Evolutionary conservation across 805 yeast species (phyloP).

Genomic region (Saccharomycopsis fibuligera): DNA sequence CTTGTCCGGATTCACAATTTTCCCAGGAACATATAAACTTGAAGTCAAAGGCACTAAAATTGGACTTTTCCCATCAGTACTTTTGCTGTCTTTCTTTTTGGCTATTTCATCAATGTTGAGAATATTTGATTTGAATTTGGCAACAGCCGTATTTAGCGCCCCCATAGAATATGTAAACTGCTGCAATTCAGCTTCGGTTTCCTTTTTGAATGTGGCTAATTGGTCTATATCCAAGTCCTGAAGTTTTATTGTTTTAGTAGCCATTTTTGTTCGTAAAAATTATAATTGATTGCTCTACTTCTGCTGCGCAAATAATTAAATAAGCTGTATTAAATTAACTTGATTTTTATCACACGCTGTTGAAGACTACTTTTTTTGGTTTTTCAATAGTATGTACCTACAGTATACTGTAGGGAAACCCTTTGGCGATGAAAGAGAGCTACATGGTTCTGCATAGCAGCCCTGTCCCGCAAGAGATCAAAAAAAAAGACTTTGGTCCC

Average conservation of each 20-base stretch:
- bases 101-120: slow-evolving; percentile 56
- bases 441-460: no score
- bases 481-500: no score
- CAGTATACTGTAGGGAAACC: no score
- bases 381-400: no score
- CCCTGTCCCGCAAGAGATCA: no score
- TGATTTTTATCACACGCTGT: no score
- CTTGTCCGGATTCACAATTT: slow-evolving; percentile 51
- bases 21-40: slow-evolving; percentile 86
- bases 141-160: slow-evolving; percentile 77
- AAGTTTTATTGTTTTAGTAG: slow-evolving; percentile 30
- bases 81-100: slow-evolving; percentile 20
- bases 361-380: no score
- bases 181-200: slow-evolving; percentile 77
- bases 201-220: slow-evolving; percentile 72
- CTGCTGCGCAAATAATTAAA: no score
- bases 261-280: no score
- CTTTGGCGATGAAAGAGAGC: no score
- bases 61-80: slow-evolving; percentile 37
- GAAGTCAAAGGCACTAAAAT: slow-evolving; percentile 83
- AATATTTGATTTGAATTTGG: slow-evolving; percentile 76
- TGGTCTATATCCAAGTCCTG: slow-evolving; percentile 81
- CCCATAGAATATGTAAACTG: slow-evolving; percentile 79
- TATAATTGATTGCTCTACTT: no score
- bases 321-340: no score